Base-by-base conservation (phyloP, 768 basidiomycete genomes). In the Mycena filopes region DNA sequence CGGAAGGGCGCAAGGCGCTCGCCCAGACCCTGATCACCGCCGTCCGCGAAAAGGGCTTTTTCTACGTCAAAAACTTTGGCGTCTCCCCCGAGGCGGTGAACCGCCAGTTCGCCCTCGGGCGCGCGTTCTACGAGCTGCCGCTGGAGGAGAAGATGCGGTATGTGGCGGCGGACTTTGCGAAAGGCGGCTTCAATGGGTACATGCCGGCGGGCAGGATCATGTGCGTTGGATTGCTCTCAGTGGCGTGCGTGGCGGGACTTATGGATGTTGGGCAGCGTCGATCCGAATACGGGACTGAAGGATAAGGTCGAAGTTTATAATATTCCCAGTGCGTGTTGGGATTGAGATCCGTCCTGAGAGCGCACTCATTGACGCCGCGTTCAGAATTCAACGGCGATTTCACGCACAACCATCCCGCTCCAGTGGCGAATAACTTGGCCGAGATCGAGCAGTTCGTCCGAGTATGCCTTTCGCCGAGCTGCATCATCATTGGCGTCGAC, bases 21-120 rank as follows among this genome's bases (percentile, higher is more conserved):
- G 81, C 83, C 1, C 48, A 79, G 55, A 78, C 71, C 12, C 76
- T 85, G 31, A 78, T 84, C 68, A 71, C 78, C 43, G 84, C 82
- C 15, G 76, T 85, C 29, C 79, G 81, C 31, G 79, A 80, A 67
- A 80, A 84, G 63, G 83, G 83, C 15, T 84, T 84, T 75, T 84
- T 84, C 79, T 85, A 84, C 71, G 82, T 85, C 40, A 82, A 81
- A 76, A 81, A 81, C 71, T 86, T 82, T 70, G 82, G 81, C 65
- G 82, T 86, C 66, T 73, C 79, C 12, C 81, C 85, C 69, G 82
- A 82, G 56, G 73, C 73, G 16, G 83, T 86, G n/a, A 78, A 85
- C 68, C 69, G 80, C 33, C 84, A 86, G 69, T 84, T 85, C 69
- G 75, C 79, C 0, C 69, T 86, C 36, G 84, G 84, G 0, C 78